Conservation (phyloP, 768 basidiomycete species). For the Suillus luteus region DNA sequence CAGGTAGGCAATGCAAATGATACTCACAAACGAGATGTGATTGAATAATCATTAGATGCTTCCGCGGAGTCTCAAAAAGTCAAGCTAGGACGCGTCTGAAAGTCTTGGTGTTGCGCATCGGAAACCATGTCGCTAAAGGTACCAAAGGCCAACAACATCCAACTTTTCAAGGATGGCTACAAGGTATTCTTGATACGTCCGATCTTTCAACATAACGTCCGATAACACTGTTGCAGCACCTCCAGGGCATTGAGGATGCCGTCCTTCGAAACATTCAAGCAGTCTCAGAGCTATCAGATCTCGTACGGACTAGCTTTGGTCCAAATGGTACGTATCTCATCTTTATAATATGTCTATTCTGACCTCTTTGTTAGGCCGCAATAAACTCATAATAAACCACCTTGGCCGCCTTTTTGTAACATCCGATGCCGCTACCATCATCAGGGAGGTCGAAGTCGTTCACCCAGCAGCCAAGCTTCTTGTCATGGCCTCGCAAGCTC, state of each 20-base stretch:
- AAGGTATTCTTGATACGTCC: slow-evolving; percentile 52
- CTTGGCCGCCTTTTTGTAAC: slow-evolving; percentile 95
- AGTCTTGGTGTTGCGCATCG: slow-evolving; percentile 14
- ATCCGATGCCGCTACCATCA: slow-evolving; percentile 98
- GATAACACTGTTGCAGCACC: slow-evolving; percentile 48
- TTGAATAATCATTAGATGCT: no score
- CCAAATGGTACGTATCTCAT: slow-evolving; percentile 74
- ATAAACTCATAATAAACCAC: slow-evolving; percentile 98
- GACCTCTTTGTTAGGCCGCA: slow-evolving; percentile 62
- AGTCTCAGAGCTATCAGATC: slow-evolving; percentile 91
- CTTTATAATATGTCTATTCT: background rate
- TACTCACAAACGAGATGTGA: no score
- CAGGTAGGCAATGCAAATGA: no score
- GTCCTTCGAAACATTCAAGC: slow-evolving; percentile 95
- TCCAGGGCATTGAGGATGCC: slow-evolving; percentile 95
- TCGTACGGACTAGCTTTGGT: slow-evolving; percentile 94
- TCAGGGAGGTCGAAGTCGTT: slow-evolving; percentile 96
- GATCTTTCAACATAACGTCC: slow-evolving; percentile 15
- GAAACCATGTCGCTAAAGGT: slow-evolving; percentile 87
- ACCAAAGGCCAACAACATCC: slow-evolving; percentile 82
- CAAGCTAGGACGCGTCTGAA: slow-evolving; percentile 17
- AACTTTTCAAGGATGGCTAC: slow-evolving; percentile 97
- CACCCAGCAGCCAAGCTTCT: slow-evolving; percentile 98
- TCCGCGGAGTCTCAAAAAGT: no score
- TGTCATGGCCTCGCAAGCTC: slow-evolving; percentile 98